Evolutionary conservation across 345 rosid species (phyloP).

Genomic region (Melaleuca alternifolia): DNA sequence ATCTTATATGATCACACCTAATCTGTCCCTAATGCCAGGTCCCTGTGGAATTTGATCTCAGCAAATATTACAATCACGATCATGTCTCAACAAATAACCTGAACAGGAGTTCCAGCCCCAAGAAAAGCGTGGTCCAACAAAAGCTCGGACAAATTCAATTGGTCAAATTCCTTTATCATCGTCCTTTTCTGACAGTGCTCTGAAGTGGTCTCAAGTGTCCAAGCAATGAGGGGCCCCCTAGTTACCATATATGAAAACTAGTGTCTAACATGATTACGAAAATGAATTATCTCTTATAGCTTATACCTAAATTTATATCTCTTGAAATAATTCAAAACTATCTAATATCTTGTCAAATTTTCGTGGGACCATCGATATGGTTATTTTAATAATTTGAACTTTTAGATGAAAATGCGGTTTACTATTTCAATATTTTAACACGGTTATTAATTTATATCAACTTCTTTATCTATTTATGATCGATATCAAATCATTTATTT

Average conservation of each 20-base stretch:
- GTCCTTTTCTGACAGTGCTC: neutral
- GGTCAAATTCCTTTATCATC: neutral
- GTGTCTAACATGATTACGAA: neutral
- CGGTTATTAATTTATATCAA: neutral
- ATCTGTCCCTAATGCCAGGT: neutral
- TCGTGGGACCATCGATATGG: neutral
- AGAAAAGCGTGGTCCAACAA: neutral
- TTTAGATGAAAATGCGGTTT: neutral
- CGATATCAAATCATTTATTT: neutral
- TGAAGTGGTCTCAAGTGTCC: neutral
- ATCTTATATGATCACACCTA: neutral
- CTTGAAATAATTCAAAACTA: neutral
- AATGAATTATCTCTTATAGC: neutral
- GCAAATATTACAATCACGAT: neutral
- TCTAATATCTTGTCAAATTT: neutral
- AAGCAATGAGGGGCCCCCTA: neutral
- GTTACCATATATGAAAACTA: neutral
- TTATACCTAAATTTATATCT: neutral
- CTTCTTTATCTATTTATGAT: neutral
- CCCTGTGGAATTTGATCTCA: neutral
- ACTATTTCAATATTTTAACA: neutral
- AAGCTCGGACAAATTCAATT: neutral
- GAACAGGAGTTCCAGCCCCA: neutral
- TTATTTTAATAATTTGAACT: accelerated
- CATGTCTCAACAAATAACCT: neutral